Conservation (phyloP, 176 grass and related monocot species). For the Rhynchospora pubera region DNA sequence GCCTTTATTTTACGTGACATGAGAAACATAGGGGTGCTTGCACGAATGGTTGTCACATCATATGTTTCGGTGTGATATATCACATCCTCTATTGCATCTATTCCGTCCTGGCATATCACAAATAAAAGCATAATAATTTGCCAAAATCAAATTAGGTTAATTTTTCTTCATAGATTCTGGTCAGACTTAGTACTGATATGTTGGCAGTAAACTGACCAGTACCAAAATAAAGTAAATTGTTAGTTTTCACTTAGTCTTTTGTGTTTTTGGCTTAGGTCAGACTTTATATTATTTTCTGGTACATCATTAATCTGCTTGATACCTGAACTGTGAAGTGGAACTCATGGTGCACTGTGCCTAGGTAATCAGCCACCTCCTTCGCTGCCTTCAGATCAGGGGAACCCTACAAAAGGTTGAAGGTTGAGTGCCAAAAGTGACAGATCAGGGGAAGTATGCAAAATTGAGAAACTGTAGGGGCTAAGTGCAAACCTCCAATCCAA, state of each 20-base stretch:
- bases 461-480: not conserved
- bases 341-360: conserved; percentile 75
- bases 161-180: not conserved
- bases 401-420: conserved; percentile 26
- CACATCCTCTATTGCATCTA: conserved; percentile 71
- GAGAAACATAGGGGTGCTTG: conserved; percentile 91
- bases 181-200: not conserved
- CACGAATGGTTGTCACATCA: conserved; percentile 62
- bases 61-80: conserved; percentile 85
- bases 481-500: conserved; percentile 51
- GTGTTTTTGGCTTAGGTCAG: not conserved
- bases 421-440: not conserved
- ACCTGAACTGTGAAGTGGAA: conserved; percentile 85
- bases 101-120: conserved; percentile 39
- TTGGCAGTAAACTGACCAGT: not conserved
- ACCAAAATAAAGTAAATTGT: not conserved
- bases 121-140: not conserved
- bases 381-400: conserved; percentile 75
- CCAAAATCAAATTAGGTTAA: not conserved
- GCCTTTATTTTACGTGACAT: conserved; percentile 91
- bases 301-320: not conserved
- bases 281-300: not conserved
- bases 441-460: not conserved
- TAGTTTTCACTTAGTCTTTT: not conserved
- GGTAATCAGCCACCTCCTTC: conserved; percentile 62